Base-by-base conservation (phyloP, 192 early-diverging fungal species). In the Backusella australiensis region DNA sequence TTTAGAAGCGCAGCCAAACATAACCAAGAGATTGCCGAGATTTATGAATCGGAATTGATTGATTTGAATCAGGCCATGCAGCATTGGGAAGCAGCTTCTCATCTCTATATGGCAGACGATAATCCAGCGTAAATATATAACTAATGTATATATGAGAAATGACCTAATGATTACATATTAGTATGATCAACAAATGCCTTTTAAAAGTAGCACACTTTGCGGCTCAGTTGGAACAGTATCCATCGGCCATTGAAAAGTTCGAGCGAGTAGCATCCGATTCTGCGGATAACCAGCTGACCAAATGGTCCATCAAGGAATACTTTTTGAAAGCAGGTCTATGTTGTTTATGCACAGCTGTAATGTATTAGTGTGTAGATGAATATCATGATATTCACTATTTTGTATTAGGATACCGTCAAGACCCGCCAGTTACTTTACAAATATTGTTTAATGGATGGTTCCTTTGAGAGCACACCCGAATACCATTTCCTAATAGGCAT, bases 291-390 rank as follows among this genome's bases (percentile, higher is more conserved):
- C 91, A 93, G 76, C 86, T 99, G 49, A 95, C 96, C 63, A 94
- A 95, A 80, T 99, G 95, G 93, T 97, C 96, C 15, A 82, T 98
- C 35, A 94, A 95, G 72, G 97, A 98, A 63, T 97, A 98, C 86
- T 94, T 99, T 72, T 86, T 99, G 80, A 99, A 99, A 81, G 94
- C 96, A 12, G 95, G 93, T 21, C 82, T 99, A 71, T 98, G 97
- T 77, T 88, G 93, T 65, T 83, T 99, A 69, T 94, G 93, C 69
- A 88, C 90, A 38, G 86, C 86, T 53, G 91, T 93, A 73, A 83
- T 3, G 6, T 46, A 32, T 32, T 32, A 3, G 32, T 32, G 32
- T 0, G 36, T 19, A 53, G 14, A 32, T n/a, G 19, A 39, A 44
- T 32, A 0, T 0, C 19, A 49, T 71, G 68, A 52, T 29, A 70